Conservation (phyloP, 176 grass and related monocot genomes). For the Aechmea fasciata region DNA sequence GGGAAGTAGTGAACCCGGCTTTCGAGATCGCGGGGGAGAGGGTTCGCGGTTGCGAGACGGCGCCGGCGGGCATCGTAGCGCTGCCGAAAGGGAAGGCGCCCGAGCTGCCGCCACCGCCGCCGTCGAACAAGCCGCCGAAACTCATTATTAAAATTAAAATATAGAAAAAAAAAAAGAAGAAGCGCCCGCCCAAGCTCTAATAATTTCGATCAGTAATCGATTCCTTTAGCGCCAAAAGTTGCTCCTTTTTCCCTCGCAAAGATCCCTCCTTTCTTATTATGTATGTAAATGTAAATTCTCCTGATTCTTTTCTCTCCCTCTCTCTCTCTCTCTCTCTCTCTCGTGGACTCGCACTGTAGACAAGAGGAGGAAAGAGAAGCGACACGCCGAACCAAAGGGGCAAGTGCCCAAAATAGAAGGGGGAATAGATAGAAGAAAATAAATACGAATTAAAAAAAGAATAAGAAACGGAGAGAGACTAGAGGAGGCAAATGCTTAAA, state of each 20-base stretch:
- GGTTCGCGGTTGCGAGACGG: constrained; percentile 32
- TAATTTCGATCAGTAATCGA: neutral
- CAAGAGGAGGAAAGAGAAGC: neutral
- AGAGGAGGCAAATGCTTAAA: constrained; percentile 17
- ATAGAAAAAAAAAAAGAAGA: neutral
- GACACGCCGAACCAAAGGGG: constrained; percentile 7
- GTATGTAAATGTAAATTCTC: neutral
- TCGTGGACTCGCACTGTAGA: constrained; percentile 6
- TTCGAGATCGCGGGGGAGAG: constrained; percentile 23
- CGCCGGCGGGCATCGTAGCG: constrained; percentile 16
- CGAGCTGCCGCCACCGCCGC: constrained; percentile 31
- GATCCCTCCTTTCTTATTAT: constrained; percentile 6
- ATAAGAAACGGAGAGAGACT: constrained; percentile 14
- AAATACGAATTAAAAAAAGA: neutral
- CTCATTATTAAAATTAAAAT: constrained; percentile 56
- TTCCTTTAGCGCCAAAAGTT: neutral
- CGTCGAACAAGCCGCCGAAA: constrained; percentile 84
- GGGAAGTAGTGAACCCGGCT: constrained; percentile 24
- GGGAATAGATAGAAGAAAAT: constrained; percentile 12
- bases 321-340: neutral
- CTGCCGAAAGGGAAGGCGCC: constrained; percentile 53
- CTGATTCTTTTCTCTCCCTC: neutral
- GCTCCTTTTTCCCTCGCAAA: neutral
- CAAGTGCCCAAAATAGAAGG: constrained; percentile 14
- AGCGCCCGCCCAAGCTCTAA: neutral